phyloP scores from a whole-genome alignment of 305 asterid species.

The Solanum hybrid region DNA sequence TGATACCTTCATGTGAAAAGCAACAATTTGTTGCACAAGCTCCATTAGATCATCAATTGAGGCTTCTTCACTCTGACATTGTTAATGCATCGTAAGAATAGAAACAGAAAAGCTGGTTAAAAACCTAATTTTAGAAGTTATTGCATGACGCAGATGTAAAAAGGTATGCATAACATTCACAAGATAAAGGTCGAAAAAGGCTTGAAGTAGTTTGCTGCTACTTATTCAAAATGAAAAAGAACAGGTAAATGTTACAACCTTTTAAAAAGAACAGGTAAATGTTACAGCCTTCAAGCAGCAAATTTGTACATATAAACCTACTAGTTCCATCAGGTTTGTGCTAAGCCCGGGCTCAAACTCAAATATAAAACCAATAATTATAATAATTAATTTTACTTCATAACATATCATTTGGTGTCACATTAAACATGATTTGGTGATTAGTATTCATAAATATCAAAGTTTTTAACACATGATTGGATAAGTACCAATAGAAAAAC shows the following conservation, averaged over 20 bases:
- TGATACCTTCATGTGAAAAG: constrained; percentile 89
- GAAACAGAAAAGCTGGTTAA: not conserved
- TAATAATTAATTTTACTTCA: not conserved
- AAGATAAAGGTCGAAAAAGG: not conserved
- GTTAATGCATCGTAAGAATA: constrained; percentile 1
- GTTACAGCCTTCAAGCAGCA: not conserved
- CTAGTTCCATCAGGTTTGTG: not conserved
- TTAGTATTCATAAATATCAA: not conserved
- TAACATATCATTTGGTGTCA: not conserved
- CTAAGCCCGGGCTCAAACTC: not conserved
- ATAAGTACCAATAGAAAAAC: not conserved
- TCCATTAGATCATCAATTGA: constrained; percentile 74
- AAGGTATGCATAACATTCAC: not conserved
- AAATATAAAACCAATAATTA: not conserved
- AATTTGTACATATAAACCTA: not conserved
- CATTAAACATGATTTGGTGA: not conserved
- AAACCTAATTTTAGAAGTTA: not conserved
- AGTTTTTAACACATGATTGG: not conserved
- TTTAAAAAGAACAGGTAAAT: not conserved
- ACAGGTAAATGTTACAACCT: not conserved
- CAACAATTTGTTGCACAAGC: constrained; percentile 89
- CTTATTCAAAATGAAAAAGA: not conserved
- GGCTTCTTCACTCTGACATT: constrained; percentile 60
- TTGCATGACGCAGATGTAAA: not conserved
- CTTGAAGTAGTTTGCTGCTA: not conserved